Evolutionary conservation across 352 stramenopile genomes (phyloP), one percentile per base, ranked within the genome.

Genomic region (Peronosclerospora sorghi): DNA sequence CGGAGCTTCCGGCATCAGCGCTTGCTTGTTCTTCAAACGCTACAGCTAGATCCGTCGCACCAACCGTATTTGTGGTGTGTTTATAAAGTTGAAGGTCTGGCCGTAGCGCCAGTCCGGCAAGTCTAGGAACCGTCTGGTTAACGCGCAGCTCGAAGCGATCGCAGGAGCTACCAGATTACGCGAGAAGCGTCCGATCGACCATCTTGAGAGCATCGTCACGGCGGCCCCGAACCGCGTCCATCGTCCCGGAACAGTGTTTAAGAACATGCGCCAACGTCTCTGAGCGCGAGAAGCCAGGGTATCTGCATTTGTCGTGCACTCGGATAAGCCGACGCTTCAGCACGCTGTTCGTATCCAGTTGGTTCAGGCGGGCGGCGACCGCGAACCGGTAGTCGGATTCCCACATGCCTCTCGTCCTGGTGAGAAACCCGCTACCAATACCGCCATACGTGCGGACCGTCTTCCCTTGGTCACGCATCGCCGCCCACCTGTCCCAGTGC

Each of bases 321-420:
- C n/a, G n/a, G n/a, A n/a, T n/a, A n/a, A n/a, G n/a, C n/a, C n/a
- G n/a, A n/a, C n/a, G n/a, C n/a, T n/a, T n/a, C n/a, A n/a, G n/a
- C n/a, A 41, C 43, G 24, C 19, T 30, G 21, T 26, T 3, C 5
- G 40, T 56, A 35, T 50, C 39, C 0, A 57, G 5, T 10, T 42
- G 30, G 42, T 57, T 57, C 0, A 57, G 26, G 17, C 42, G 42
- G 8, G 20, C 36, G 20, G 49, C 36, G 13, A 51, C 32, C 28
- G 42, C 36, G 30, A 57, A 57, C 12, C 42, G 36, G 23, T 52
- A 52, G 38, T 58, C 43, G 14, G 24, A n/a, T 5, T 57, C 50
- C 32, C 42, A 48, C 23, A 57, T 8, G 24, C 42, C 26, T 0
- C 42, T 24, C 8, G 49, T 32, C 17, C 49, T 5, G 0, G 32